Evolutionary conservation across 495 filamentous ascomycete genomes (phyloP).

Genomic region (Pyrenula aspistea): DNA sequence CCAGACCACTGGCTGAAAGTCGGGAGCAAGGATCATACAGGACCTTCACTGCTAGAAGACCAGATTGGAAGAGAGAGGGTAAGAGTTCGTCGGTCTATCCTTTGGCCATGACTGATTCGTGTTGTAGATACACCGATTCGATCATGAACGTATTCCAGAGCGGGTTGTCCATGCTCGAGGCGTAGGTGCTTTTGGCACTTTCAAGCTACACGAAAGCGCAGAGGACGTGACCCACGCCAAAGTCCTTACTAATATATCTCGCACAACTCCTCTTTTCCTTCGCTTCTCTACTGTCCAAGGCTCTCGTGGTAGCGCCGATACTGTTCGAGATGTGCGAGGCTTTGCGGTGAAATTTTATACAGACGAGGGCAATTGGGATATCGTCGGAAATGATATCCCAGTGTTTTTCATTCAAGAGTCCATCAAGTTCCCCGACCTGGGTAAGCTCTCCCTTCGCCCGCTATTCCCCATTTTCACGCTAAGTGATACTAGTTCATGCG

Average conservation of each 20-base stretch:
- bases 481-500: constrained; percentile 67
- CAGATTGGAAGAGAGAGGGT: constrained; percentile 70
- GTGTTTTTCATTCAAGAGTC: constrained; percentile 70
- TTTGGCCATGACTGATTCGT: too few relatives aligned
- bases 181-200: constrained; percentile 71
- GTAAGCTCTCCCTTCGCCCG: constrained; percentile 40
- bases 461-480: constrained; percentile 38
- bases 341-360: constrained; percentile 76
- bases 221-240: constrained; percentile 58
- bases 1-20: constrained; percentile 72
- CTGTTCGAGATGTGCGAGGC: constrained; percentile 69
- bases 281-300: constrained; percentile 80
- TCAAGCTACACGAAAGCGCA: constrained; percentile 59
- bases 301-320: constrained; percentile 65
- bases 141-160: constrained; percentile 82
- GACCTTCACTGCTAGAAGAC: constrained; percentile 74
- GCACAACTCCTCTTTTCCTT: constrained; percentile 67
- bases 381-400: constrained; percentile 64
- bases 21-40: constrained; percentile 43
- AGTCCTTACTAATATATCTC: constrained; percentile 67
- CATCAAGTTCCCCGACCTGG: constrained; percentile 59
- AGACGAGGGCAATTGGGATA: constrained; percentile 55
- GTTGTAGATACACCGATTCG: too few relatives aligned
- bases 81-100: too few relatives aligned
- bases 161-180: constrained; percentile 84